Percentiles rank a stretch among this genome's conserved stretches.
Conservation (phyloP, 2,329 filamentous ascomycete genomes). For the Neocucurbitaria cava region DNA sequence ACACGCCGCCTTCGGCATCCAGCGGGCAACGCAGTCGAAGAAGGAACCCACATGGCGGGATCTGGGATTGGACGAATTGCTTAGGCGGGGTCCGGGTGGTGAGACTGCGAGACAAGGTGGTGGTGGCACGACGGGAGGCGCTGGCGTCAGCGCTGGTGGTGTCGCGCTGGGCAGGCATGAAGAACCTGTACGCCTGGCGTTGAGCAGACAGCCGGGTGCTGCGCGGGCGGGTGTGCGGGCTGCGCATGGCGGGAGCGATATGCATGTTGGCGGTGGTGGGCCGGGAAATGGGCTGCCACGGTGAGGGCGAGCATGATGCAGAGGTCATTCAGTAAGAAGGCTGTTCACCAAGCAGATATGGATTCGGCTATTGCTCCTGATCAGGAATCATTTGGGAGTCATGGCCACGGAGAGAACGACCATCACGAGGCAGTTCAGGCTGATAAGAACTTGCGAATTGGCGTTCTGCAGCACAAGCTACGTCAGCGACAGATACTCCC, state of each 20-base stretch:
- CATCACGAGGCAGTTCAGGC: too few relatives aligned
- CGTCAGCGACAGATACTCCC: too few relatives aligned
- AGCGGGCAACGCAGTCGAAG: conserved; percentile 75
- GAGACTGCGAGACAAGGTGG: conserved; percentile 16
- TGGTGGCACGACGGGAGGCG: conserved; percentile 5
- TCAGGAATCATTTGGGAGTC: too few relatives aligned
- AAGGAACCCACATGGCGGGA: conserved; percentile 81
- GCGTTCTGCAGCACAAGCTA: too few relatives aligned
- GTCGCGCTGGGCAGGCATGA: conserved; percentile 18
- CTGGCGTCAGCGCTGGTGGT: conserved; percentile 7
- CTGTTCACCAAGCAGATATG: too few relatives aligned
- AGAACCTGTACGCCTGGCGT: conserved; percentile 38
- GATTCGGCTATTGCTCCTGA: too few relatives aligned
- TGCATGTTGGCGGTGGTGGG: conserved; percentile 19
- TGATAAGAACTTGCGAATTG: too few relatives aligned
- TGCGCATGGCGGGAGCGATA: conserved; percentile 11
- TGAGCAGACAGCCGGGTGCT: conserved; percentile 42
- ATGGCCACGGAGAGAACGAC: too few relatives aligned
- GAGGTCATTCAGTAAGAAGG: too few relatives aligned
- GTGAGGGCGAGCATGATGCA: conserved; percentile 18
- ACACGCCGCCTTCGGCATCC: conserved; percentile 86
- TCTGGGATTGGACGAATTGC: conserved; percentile 73
- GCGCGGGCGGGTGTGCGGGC: conserved; percentile 16
- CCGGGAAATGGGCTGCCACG: conserved; percentile 45
- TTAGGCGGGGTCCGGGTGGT: conserved; percentile 66